Conservation (phyloP, 2,329 filamentous ascomycete genomes). For the Aspergillus quadrilineatus region DNA sequence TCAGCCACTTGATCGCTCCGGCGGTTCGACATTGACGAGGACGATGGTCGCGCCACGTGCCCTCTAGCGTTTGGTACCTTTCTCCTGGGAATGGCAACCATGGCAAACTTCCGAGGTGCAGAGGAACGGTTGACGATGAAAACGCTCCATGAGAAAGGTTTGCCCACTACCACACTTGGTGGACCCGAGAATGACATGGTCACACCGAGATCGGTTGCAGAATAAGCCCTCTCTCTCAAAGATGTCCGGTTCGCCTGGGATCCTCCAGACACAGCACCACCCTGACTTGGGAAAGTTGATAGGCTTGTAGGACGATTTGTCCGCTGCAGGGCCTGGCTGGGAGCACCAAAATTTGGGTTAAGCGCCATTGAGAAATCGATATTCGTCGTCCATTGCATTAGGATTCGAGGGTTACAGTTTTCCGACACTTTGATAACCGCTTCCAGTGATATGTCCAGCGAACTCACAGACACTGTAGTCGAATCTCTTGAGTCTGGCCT, state of each 20-base stretch:
- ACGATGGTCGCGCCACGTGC: slow-evolving; percentile 47
- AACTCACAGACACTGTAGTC: slow-evolving; percentile 39
- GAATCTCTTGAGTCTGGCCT: slow-evolving; percentile 37
- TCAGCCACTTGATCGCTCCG: slow-evolving; percentile 45
- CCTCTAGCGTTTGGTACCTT: slow-evolving; percentile 42
- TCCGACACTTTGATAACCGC: slow-evolving; percentile 42
- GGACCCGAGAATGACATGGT: slow-evolving; percentile 59
- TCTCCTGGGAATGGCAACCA: slow-evolving; percentile 53
- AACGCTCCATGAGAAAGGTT: slow-evolving; percentile 56
- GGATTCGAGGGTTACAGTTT: slow-evolving; percentile 44
- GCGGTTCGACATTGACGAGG: slow-evolving; percentile 43
- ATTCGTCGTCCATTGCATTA: slow-evolving; percentile 50
- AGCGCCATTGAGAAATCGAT: slow-evolving; percentile 50
- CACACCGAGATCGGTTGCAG: slow-evolving; percentile 46
- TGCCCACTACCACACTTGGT: slow-evolving; percentile 49
- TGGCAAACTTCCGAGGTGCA: slow-evolving; percentile 54
- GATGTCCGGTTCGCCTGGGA: slow-evolving; percentile 32
- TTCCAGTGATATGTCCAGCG: slow-evolving; percentile 50
- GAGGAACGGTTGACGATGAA: slow-evolving; percentile 60
- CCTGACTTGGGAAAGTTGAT: slow-evolving; percentile 32
- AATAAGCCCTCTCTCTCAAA: slow-evolving; percentile 39
- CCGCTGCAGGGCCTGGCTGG: slow-evolving; percentile 47
- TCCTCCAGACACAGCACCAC: slow-evolving; percentile 15
- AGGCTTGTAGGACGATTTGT: slow-evolving; percentile 47
- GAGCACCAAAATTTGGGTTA: slow-evolving; percentile 49